Evolutionary conservation across 371 early-diverging fungal genomes (phyloP).

Genomic region (Vavraia culicis): DNA sequence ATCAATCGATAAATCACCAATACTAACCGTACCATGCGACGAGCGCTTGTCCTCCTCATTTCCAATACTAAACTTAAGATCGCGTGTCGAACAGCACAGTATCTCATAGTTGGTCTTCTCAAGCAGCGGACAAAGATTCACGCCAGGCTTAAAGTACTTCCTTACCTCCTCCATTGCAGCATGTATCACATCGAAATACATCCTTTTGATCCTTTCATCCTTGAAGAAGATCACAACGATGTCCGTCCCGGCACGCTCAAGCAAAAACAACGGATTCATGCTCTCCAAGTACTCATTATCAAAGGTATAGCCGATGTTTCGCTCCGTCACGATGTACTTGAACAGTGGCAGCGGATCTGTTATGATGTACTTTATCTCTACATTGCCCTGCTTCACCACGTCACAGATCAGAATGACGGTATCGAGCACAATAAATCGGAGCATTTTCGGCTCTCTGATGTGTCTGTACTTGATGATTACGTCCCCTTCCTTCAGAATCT

Average conservation of each 20-base stretch:
- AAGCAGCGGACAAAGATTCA: not conserved
- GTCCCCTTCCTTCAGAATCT: constrained; percentile 18
- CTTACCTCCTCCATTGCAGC: not conserved
- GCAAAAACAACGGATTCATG: not conserved
- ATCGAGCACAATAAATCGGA: constrained; percentile 26
- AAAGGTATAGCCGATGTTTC: not conserved
- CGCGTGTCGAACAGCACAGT: not conserved
- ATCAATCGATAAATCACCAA: too few species aligned
- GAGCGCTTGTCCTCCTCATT: too few species aligned
- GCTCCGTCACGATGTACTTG: not conserved
- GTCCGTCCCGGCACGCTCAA: not conserved
- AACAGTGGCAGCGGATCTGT: constrained; percentile 16
- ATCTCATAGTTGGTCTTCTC: not conserved
- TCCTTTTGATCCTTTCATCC: not conserved
- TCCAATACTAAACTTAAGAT: not conserved
- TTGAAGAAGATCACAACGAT: not conserved
- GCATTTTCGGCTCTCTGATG: not conserved
- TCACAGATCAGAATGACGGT: constrained; percentile 24
- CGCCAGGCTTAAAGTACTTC: not conserved
- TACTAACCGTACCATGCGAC: too few species aligned
- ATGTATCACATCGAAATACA: not conserved
- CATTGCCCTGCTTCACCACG: not conserved
- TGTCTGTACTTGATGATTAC: constrained; percentile 13
- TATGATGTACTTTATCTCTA: constrained; percentile 7
- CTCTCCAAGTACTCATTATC: constrained; percentile 3